phyloP scores from a whole-genome alignment of 108 stramenopile genomes.

The Discostella pseudostelligera region DNA sequence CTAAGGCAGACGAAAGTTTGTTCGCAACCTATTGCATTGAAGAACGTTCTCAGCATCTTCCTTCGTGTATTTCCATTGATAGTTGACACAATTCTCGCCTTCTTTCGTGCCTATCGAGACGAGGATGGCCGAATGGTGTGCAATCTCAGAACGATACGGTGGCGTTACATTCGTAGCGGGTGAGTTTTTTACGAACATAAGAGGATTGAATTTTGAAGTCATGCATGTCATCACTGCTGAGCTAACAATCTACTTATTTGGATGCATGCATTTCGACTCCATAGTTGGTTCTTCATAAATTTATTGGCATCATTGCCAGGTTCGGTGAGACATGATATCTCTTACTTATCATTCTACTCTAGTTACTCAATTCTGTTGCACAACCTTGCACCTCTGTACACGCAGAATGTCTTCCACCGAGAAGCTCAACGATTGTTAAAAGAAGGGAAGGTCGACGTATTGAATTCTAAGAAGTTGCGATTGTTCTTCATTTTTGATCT shows the following conservation, averaged over 20 bases:
- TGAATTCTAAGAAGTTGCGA: background rate
- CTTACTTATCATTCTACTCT: background rate
- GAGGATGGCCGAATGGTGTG: slow-evolving; percentile 10
- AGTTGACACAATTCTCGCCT: slow-evolving; percentile 52
- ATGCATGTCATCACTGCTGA: background rate
- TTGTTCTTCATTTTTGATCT: slow-evolving; percentile 14
- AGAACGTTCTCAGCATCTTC: background rate
- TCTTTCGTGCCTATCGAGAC: slow-evolving; percentile 43
- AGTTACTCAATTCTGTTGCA: background rate
- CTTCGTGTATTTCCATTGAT: slow-evolving; percentile 1
- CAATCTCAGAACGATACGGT: slow-evolving; percentile 15
- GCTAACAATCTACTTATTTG: background rate
- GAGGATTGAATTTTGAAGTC: too few species aligned
- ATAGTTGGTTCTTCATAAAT: slow-evolving; percentile 27
- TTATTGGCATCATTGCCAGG: slow-evolving; percentile 17
- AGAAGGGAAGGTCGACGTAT: background rate
- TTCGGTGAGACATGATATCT: slow-evolving; percentile 5
- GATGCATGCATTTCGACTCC: background rate
- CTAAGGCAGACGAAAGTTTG: too few species aligned
- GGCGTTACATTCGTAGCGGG: slow-evolving; percentile 44
- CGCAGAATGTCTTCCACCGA: background rate
- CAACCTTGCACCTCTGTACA: background rate
- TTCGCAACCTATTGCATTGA: too few species aligned
- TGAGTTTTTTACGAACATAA: background rate
- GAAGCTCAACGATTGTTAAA: background rate